phyloP scores from a whole-genome alignment of 805 yeast genomes.

The Ogataea trehaloabstinens region DNA sequence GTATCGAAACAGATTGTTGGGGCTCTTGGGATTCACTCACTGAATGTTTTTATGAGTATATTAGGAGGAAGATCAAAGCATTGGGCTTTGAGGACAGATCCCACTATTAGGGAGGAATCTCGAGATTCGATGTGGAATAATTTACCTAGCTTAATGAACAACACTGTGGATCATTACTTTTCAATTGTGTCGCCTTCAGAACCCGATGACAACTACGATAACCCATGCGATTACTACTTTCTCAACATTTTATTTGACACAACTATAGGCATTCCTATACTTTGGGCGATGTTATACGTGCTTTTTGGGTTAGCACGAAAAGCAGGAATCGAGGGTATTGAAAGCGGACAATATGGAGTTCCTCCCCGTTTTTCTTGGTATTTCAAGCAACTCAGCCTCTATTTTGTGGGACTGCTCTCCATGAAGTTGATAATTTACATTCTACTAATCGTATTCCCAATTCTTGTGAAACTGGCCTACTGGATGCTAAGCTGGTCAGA shows the following conservation, averaged over 20 bases:
- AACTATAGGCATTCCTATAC: constrained; percentile 86
- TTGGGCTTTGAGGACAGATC: constrained; percentile 10
- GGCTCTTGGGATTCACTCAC: constrained; percentile 75
- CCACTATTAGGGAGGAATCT: too few species aligned
- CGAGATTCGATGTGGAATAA: too few species aligned
- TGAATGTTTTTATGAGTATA: constrained; percentile 72
- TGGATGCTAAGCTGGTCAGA: constrained; percentile 82
- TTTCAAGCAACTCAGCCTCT: constrained; percentile 67
- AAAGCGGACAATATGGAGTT: constrained; percentile 61
- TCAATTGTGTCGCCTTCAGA: background rate
- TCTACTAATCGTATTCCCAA: constrained; percentile 58
- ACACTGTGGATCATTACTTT: background rate
- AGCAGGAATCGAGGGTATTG: constrained; percentile 44
- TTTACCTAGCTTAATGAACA: background rate
- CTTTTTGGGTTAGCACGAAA: constrained; percentile 47
- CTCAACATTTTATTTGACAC: constrained; percentile 86
- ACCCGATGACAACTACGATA: constrained; percentile 36
- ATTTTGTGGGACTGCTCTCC: constrained; percentile 57
- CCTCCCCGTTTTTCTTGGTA: constrained; percentile 66
- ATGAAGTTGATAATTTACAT: constrained; percentile 58
- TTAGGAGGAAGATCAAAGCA: constrained; percentile 38
- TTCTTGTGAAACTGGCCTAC: constrained; percentile 67
- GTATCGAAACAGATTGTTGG: constrained; percentile 89
- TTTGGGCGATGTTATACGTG: constrained; percentile 55
- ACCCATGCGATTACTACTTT: constrained; percentile 94